phyloP scores from a whole-genome alignment of 2,329 filamentous ascomycete genomes.

The Chrysoporthe austroafricana region DNA sequence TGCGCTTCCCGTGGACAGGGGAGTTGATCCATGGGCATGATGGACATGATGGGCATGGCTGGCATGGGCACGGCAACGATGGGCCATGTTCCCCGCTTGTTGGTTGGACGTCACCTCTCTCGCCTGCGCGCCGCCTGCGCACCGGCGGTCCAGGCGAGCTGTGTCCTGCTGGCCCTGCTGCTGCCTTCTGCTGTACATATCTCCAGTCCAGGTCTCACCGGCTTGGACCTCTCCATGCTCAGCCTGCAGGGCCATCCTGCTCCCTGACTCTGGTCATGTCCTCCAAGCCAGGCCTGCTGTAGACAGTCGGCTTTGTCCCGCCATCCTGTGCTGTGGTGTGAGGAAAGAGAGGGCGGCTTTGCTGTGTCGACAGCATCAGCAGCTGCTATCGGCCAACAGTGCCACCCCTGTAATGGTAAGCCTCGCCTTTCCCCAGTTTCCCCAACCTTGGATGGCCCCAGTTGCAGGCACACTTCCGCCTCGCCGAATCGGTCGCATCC shows the following conservation, averaged over 20 bases:
- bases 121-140: too few relatives aligned
- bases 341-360: not conserved
- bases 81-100: not conserved
- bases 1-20: conserved; percentile 6
- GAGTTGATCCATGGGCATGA: too few relatives aligned
- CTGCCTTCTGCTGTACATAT: too few relatives aligned
- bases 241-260: too few relatives aligned
- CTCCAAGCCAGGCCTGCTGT: too few relatives aligned
- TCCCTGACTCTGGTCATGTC: too few relatives aligned
- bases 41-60: too few relatives aligned
- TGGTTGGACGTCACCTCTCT: not conserved
- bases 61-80: too few relatives aligned
- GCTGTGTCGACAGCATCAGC: not conserved
- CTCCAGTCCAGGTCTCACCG: not conserved
- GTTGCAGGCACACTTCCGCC: not conserved
- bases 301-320: too few relatives aligned
- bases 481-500: not conserved
- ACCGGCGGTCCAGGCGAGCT: too few relatives aligned
- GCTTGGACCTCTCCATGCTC: not conserved
- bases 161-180: too few relatives aligned
- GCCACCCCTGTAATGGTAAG: not conserved
- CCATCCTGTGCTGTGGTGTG: not conserved
- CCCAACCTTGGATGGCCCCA: not conserved
- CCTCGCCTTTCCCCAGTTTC: not conserved
- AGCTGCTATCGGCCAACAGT: not conserved